A percentile compares a stretch with the other conserved stretches of the same genome.
phyloP scores from a whole-genome alignment of 1,139 yeast genomes.

The Diutina scorzettiae region DNA sequence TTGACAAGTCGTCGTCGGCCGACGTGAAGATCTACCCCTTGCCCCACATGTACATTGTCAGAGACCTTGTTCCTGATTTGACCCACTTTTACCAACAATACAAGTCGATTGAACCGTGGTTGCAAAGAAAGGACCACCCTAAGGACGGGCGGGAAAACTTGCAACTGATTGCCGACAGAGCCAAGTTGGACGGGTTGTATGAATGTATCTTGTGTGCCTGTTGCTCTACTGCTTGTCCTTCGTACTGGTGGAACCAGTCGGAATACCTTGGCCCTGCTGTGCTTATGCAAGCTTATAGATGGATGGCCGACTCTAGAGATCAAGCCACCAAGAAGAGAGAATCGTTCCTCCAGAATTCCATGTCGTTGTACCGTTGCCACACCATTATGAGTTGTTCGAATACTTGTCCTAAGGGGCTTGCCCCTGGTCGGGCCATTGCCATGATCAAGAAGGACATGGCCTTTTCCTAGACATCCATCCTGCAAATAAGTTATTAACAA shows the following conservation, averaged over 20 bases:
- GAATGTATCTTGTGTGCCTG: conserved; percentile 98
- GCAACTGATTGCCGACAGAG: conserved; percentile 88
- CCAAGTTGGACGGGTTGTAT: conserved; percentile 91
- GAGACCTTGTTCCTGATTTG: conserved; percentile 95
- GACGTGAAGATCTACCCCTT: conserved; percentile 87
- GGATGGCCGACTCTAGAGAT: conserved; percentile 97
- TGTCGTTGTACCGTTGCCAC: conserved; percentile 98
- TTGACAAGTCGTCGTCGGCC: conserved; percentile 66
- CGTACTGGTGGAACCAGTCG: conserved; percentile 99
- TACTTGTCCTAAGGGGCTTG: conserved; percentile 98
- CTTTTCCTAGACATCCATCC: conserved; percentile 33
- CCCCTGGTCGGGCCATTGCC: conserved; percentile 97
- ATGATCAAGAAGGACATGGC: conserved; percentile 93
- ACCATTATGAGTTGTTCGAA: conserved; percentile 96
- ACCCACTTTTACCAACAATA: conserved; percentile 97
- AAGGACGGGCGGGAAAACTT: conserved; percentile 88
- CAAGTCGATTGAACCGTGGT: conserved; percentile 93
- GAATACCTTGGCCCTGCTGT: conserved; percentile 98
- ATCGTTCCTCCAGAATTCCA: conserved; percentile 87
- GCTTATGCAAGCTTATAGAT: conserved; percentile 96
- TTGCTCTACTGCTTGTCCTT: conserved; percentile 98
- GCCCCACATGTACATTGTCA: conserved; percentile 97
- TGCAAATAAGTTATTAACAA: not conserved
- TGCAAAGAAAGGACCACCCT: conserved; percentile 75
- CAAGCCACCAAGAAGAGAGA: conserved; percentile 74